Base-by-base conservation (phyloP, 345 rosid genomes). In the Moricandia moricandioides region DNA sequence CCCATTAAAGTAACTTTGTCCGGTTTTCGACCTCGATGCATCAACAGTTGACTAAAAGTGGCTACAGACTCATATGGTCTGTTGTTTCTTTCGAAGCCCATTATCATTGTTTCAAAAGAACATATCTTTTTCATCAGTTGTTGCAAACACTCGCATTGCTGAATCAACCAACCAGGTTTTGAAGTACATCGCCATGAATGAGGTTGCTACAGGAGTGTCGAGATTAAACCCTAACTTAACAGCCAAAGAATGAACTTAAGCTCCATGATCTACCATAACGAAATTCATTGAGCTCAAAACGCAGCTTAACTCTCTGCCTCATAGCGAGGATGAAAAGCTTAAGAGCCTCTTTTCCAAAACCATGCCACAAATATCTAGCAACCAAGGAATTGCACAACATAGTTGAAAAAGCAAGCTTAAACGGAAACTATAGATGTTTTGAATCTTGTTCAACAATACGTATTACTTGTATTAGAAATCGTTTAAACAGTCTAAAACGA, bases 51-150 rank as follows among this genome's bases (percentile, higher is more conserved):
- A 3, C 51, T 31, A n/a, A 83, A 92, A 71, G 82, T 13, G 9
- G 74, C 62, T 49, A 88, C 78, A 3, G 90, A 79, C 68, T 87
- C 86, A 12, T 63, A 45, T 37, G 57, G 76, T 77, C 81, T 86
- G 40, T 84, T 78, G 63, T 87, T 84, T 47, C 71, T 79, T 6
- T 88, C 73, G 62, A 92, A 82, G 13, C 90, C 93, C 82, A 75
- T 71, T 16, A 90, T 86, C 77, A 88, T 69, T 43, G 83, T 92
- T 90, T 91, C 92, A 92, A 30, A 84, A 82, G 66, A 88, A 80
- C 77, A 90, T 65, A 81, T 92, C 94, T 70, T 76, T 86, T 14
- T 4, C 66, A 56, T 62, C 71, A 75, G 85, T 83, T 21, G 70
- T 62, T 39, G 67, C 67, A 74, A 84, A 92, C 51, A 88, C 80